Evolutionary conservation across 768 basidiomycete genomes (phyloP), one percentile per base, ranked within the genome.

Genomic region (Termitomyces sp.): DNA sequence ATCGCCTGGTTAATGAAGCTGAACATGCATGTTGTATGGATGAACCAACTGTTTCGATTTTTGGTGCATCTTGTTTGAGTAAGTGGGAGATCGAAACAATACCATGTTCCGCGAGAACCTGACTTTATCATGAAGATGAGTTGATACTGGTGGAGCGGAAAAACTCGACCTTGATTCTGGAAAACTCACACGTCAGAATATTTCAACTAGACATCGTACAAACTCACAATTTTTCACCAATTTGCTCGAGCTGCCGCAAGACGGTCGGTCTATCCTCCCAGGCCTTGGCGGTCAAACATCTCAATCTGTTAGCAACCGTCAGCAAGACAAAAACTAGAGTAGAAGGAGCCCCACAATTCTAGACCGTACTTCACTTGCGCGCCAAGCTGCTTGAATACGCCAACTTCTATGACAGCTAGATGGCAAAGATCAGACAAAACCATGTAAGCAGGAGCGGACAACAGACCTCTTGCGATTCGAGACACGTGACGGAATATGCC

Each of bases 251-350:
- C 70, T 98, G 96, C 14, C 89, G 82, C 56, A 98, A 80, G 6
- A 96, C 88, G 16, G 87, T 75, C 5, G 93, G 86, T 20, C 91
- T 77, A 66, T 94, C 89, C 66, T 98, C 95, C 96, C 96, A 98
- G 48, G 93, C 88, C 65, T 88, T 93, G 4, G 91, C 92, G 54
- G 77, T 81, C 40, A 97, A 67, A 63, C 87, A 89, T 10, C 95
- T 87, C 28, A 88, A 71, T 32, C 93, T 93, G 49, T 7, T n/a
- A 50, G 30, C n/a, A 18, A 36, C 10, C 20, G 38, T 40, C 23
- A 55, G 12, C 38, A 51, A 50, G 30, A 57, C 43, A 53, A 44
- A 20, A 56, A 7, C 8, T n/a, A 41, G 26, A n/a, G 20, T 9
- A 44, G 33, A 58, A 20, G 16, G 7, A 12, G n/a, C 35, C 85